A percentile compares a stretch with the other conserved stretches of the same genome.
Evolutionary conservation across 2,329 filamentous ascomycete species (phyloP).

Genomic region (Plectosphaerella plurivora): DNA sequence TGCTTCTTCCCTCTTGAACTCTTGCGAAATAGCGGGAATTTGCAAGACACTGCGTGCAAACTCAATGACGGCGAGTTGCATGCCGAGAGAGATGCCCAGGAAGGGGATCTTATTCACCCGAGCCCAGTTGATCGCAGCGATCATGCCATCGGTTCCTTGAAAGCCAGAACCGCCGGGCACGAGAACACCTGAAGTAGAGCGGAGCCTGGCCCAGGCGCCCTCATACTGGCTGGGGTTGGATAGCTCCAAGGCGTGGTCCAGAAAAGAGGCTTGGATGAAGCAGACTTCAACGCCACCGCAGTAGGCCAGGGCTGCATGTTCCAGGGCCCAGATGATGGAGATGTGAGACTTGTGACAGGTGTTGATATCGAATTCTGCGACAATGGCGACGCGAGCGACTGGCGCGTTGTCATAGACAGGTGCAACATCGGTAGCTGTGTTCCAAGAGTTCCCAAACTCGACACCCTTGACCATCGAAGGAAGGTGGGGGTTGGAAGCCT

Average conservation of each 20-base stretch:
- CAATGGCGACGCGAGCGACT: too few relatives aligned
- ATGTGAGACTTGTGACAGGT: constrained; percentile 57
- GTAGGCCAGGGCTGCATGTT: constrained; percentile 85
- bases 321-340: constrained; percentile 77
- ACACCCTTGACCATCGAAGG: constrained; percentile 57
- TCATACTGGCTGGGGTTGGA: constrained; percentile 70
- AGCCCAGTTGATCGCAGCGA: constrained; percentile 78
- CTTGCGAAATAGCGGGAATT: constrained; percentile 48
- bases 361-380: too few relatives aligned
- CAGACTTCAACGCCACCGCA: constrained; percentile 72
- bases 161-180: constrained; percentile 76
- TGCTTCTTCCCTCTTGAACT: constrained; percentile 50
- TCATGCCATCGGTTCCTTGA: constrained; percentile 86
- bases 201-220: constrained; percentile 78
- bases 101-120: constrained; percentile 76
- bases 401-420: too few relatives aligned
- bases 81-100: constrained; percentile 85
- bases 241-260: constrained; percentile 63
- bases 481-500: constrained; percentile 40
- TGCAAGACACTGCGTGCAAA: constrained; percentile 74
- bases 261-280: constrained; percentile 80
- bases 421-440: not conserved
- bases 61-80: constrained; percentile 92
- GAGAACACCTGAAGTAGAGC: constrained; percentile 62
- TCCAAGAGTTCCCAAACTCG: constrained; percentile 60